Evolutionary conservation across 345 rosid genomes (phyloP), one percentile per base, ranked within the genome.

Genomic region (Triadica sebifera): DNA sequence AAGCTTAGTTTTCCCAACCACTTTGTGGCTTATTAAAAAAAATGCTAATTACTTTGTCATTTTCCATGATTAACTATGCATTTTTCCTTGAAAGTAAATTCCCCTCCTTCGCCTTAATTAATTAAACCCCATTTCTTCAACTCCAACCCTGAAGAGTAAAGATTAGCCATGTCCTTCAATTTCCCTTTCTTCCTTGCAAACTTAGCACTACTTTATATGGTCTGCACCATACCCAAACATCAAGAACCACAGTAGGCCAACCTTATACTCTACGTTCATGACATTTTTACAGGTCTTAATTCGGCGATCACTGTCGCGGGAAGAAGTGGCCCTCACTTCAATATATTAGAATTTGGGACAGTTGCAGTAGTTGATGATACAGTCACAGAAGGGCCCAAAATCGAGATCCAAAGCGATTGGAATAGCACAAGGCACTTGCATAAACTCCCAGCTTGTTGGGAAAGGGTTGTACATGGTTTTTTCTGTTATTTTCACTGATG

Each of bases 371-470:
- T 82, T 3, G 89, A 86, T 65, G 85, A 82, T 65, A 80, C 71
- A 17, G 84, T 86, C 12, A 86, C 87, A 0, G 82, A 82, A 20
- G 87, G 87, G n/a, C 87, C 89, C 5, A 71, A 62, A 19, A 52
- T 70, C 0, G 80, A 82, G 66, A 41, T 84, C 89, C 20, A 82
- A 60, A 24, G 75, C 76, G 60, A 82, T 86, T 16, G 84, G 87
- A 6, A 78, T 84, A 6, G 89, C 86, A 0, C 89, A 86, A 70
- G 87, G 87, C 11, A 25, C 73, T 19, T 86, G 84, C 52, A 69
- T 82, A 29, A 84, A 84, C 78, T 84, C 85, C 8, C 87, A 86
- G 65, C 62, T 78, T 4, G 84, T 82, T 55, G 87, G 89, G 22
- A 86, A 84, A 76, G 84, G 78, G 17, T 37, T 86, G 74, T 71